Percentiles rank a stretch among this genome's conserved stretches.
phyloP scores from a whole-genome alignment of 768 basidiomycete species.

The Russula vinacea region DNA sequence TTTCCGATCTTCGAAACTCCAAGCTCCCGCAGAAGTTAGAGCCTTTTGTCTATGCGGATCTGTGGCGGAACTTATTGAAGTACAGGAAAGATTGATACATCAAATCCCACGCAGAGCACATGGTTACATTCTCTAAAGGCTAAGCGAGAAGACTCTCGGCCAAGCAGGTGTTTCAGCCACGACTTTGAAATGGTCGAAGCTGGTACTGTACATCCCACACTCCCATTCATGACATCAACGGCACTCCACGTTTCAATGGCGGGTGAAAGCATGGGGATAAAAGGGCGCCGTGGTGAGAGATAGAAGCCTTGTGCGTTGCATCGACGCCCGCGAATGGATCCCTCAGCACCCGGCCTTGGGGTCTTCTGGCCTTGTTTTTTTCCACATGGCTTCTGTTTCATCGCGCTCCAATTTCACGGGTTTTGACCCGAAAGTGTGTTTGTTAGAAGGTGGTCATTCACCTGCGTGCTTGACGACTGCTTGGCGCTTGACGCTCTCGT shows the following conservation, averaged over 20 bases:
- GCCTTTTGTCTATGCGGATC: background rate
- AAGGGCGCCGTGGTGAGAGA: background rate
- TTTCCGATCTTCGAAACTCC: background rate
- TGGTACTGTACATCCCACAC: background rate
- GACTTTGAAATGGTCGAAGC: too few species aligned
- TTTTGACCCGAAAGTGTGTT: too few species aligned
- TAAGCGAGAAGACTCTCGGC: background rate
- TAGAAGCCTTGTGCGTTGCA: background rate
- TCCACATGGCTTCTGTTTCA: conserved; percentile 8
- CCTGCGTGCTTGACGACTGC: too few species aligned
- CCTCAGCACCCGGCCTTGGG: background rate
- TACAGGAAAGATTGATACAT: background rate
- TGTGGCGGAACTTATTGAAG: background rate
- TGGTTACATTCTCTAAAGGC: background rate
- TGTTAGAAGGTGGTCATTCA: too few species aligned
- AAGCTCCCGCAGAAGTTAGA: background rate
- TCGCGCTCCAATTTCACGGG: too few species aligned
- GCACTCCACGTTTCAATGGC: background rate
- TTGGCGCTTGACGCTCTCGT: too few species aligned
- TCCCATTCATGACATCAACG: background rate
- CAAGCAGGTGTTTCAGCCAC: background rate
- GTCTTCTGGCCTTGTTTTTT: too few species aligned
- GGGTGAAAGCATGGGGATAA: background rate
- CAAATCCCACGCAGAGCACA: background rate
- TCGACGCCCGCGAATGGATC: background rate